Conservation (phyloP, 495 filamentous ascomycete genomes). For the Penicillium angulare region DNA sequence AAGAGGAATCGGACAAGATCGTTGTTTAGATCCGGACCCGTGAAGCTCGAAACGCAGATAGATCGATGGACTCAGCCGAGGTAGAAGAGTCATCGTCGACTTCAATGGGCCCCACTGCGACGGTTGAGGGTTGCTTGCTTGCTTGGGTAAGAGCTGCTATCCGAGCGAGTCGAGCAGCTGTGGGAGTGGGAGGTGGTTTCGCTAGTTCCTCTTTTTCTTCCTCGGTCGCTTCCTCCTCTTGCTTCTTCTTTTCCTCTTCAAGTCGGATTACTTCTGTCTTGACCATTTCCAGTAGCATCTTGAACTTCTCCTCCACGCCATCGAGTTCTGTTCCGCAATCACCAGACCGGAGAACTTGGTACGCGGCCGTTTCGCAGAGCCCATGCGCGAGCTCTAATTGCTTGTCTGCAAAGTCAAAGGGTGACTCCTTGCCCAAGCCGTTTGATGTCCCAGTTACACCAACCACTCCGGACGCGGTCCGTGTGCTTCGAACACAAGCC, state of each 20-base stretch:
- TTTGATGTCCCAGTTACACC: slow-evolving; percentile 11
- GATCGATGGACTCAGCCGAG: slow-evolving; percentile 41
- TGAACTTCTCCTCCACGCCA: slow-evolving; percentile 59
- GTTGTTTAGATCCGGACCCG: slow-evolving; percentile 25
- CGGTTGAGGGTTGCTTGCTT: slow-evolving; percentile 13
- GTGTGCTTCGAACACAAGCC: slow-evolving; percentile 31
- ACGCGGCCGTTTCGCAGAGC: slow-evolving; percentile 80
- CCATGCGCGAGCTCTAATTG: slow-evolving; percentile 74
- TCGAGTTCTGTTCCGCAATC: slow-evolving; percentile 73
- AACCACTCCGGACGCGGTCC: slow-evolving; percentile 21
- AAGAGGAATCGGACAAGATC: slow-evolving; percentile 1
- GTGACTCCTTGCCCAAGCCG: slow-evolving; percentile 19
- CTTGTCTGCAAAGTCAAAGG: slow-evolving; percentile 72
- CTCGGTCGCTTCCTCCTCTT: slow-evolving; percentile 15
- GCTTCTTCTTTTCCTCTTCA: slow-evolving; percentile 32
- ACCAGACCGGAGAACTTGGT: slow-evolving; percentile 81
- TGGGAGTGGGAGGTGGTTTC: slow-evolving; percentile 17
- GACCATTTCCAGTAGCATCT: slow-evolving; percentile 38
- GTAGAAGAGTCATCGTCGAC: slow-evolving; percentile 40
- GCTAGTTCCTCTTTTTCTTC: slow-evolving; percentile 13
- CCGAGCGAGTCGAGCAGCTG: slow-evolving; percentile 21
- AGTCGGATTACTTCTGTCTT: slow-evolving; percentile 41
- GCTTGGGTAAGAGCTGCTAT: slow-evolving; percentile 14
- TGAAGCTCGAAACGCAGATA: slow-evolving; percentile 40
- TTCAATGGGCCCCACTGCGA: slow-evolving; percentile 32